Evolutionary conservation across 768 basidiomycete genomes (phyloP).

Genomic region (Auricularia sp.): DNA sequence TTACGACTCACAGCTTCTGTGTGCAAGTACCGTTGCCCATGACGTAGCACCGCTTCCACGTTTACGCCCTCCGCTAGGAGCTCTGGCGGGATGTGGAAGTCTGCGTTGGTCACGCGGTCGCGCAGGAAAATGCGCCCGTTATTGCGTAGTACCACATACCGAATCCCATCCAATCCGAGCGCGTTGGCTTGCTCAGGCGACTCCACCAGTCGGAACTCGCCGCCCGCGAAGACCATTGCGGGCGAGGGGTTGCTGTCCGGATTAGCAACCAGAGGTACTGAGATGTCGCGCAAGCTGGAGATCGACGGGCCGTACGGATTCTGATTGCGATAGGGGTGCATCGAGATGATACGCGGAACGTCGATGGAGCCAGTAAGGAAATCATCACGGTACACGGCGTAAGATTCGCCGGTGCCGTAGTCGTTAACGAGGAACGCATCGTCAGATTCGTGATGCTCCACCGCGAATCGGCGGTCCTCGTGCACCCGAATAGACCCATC

Average conservation of each 20-base stretch:
- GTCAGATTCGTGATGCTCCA: neutral
- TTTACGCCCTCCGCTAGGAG: neutral
- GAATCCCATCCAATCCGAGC: neutral
- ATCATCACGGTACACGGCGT: neutral
- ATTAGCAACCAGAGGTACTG: neutral
- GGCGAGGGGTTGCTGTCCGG: neutral
- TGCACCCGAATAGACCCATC: neutral
- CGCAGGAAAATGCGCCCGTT: neutral
- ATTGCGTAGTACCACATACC: neutral
- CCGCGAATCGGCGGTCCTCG: neutral
- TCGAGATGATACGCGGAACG: neutral
- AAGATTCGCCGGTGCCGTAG: neutral
- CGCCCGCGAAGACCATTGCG: neutral
- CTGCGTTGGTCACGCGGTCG: neutral
- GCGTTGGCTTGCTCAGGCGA: neutral
- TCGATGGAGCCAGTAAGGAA: neutral
- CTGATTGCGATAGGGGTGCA: neutral
- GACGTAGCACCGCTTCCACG: neutral
- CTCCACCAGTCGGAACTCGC: neutral
- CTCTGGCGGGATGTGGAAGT: neutral
- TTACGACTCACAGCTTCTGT: too few species aligned
- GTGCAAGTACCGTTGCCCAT: neutral
- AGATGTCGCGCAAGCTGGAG: too few species aligned
- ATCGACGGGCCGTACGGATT: neutral
- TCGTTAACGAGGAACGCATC: neutral